These are phyloP conservation scores for Fusarium veterinarium DNA, from an alignment of 2,329 filamentous ascomycete genomes.

Conservation along the genomic window DNA sequence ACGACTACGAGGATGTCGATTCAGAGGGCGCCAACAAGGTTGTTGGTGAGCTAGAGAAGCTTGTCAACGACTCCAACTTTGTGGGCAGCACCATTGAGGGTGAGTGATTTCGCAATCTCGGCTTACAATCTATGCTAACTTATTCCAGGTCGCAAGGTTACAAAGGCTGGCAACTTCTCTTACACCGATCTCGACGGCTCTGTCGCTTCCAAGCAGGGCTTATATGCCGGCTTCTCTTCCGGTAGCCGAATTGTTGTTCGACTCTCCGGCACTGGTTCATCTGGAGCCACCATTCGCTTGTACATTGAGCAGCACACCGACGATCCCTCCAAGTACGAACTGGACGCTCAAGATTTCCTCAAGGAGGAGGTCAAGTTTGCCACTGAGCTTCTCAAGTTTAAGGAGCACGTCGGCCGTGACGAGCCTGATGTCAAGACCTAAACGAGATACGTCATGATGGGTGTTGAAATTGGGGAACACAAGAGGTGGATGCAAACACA, in stretches of 20 bases:
- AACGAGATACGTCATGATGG: background rate
- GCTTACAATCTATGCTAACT: slow-evolving; percentile 35
- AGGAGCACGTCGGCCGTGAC: slow-evolving; percentile 91
- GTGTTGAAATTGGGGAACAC: background rate
- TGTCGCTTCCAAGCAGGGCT: slow-evolving; percentile 93
- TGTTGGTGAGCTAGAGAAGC: slow-evolving; percentile 80
- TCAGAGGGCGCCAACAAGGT: slow-evolving; percentile 92
- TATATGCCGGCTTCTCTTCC: slow-evolving; percentile 94
- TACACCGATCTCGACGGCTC: slow-evolving; percentile 99
- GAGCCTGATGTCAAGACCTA: slow-evolving; percentile 98
- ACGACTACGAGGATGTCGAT: slow-evolving; percentile 97
- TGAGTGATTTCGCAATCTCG: slow-evolving; percentile 47
- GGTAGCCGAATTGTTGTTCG: slow-evolving; percentile 96
- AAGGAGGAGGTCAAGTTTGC: slow-evolving; percentile 89
- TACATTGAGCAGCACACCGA: slow-evolving; percentile 97
- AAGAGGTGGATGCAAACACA: slow-evolving; percentile 37
- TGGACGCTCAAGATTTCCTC: slow-evolving; percentile 93
- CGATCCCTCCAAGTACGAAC: slow-evolving; percentile 79
- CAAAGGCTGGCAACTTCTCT: slow-evolving; percentile 93
- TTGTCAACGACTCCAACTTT: slow-evolving; percentile 80
- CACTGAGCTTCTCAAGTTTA: slow-evolving; percentile 87
- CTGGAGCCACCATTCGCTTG: slow-evolving; percentile 93
- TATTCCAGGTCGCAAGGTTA: slow-evolving; percentile 75
- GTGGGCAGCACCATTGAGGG: slow-evolving; percentile 84
- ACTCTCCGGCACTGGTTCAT: slow-evolving; percentile 93